phyloP scores from a whole-genome alignment of 129 eudicot species.

The Tanacetum coccineum region DNA sequence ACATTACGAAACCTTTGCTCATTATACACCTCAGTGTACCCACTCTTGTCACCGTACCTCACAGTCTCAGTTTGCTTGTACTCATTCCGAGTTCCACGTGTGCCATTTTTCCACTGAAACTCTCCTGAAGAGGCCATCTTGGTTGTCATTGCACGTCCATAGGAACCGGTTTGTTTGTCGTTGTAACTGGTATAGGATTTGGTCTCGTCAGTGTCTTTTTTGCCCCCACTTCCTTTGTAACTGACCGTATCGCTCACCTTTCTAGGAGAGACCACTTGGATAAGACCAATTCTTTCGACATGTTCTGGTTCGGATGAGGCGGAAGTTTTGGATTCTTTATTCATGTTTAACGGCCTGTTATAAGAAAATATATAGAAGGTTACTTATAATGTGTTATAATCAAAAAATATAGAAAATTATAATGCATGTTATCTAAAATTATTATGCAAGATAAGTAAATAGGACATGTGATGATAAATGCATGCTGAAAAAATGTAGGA shows the following conservation, averaged over 20 bases:
- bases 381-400: too few species aligned
- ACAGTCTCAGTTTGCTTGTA: conserved; percentile 10
- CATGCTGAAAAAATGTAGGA: too few species aligned
- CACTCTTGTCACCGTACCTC: conserved; percentile 19
- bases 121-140: conserved; percentile 26
- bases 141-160: conserved; percentile 10
- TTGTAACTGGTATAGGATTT: conserved; percentile 2
- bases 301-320: too few species aligned
- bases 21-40: conserved; percentile 26
- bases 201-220: not conserved
- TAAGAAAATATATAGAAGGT: too few species aligned
- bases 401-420: too few species aligned
- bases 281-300: too few species aligned
- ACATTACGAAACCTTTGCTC: conserved; percentile 27
- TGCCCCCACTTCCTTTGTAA: not conserved
- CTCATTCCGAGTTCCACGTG: conserved; percentile 18
- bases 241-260: not conserved
- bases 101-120: conserved; percentile 1
- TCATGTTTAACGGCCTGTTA: too few species aligned
- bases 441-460: too few species aligned
- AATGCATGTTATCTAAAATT: too few species aligned
- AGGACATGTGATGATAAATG: too few species aligned
- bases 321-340: too few species aligned
- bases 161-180: conserved; percentile 27
- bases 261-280: too few species aligned